phyloP scores from a whole-genome alignment of 164 flowering plant genomes.

The Annona squamosa region DNA sequence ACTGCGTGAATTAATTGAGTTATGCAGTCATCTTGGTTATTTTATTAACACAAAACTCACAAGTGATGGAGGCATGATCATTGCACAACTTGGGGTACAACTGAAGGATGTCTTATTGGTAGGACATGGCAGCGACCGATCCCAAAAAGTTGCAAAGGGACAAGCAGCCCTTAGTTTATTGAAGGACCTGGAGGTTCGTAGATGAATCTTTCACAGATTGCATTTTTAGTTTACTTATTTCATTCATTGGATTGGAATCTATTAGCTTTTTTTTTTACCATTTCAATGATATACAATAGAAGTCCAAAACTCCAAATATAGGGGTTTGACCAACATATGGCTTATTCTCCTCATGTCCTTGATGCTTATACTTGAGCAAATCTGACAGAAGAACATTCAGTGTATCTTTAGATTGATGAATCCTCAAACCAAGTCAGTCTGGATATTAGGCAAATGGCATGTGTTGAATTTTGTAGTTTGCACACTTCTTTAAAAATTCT shows the following conservation, averaged over 20 bases:
- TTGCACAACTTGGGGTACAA: conserved; percentile 57
- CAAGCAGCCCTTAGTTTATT: conserved; percentile 63
- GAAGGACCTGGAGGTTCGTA: conserved; percentile 64
- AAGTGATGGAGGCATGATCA: conserved; percentile 36
- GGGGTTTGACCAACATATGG: not conserved
- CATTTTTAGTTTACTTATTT: not conserved
- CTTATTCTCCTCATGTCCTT: not conserved
- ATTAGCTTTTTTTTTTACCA: not conserved
- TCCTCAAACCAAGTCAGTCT: not conserved
- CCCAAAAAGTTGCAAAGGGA: conserved; percentile 57
- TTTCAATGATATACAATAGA: not conserved
- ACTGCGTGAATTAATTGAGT: conserved; percentile 53
- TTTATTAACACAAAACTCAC: conserved; percentile 41
- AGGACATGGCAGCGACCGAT: conserved; percentile 45
- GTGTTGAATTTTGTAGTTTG: not conserved
- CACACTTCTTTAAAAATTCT: not conserved
- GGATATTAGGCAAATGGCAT: not conserved
- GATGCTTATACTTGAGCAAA: not conserved
- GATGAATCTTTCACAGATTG: not conserved
- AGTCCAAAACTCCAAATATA: not conserved
- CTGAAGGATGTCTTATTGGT: conserved; percentile 52
- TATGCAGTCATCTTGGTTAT: conserved; percentile 73
- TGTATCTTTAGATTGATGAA: not conserved
- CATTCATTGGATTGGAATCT: not conserved
- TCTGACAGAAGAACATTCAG: not conserved